phyloP scores from a whole-genome alignment of 441 rosid species.

The Eruca vesicaria region DNA sequence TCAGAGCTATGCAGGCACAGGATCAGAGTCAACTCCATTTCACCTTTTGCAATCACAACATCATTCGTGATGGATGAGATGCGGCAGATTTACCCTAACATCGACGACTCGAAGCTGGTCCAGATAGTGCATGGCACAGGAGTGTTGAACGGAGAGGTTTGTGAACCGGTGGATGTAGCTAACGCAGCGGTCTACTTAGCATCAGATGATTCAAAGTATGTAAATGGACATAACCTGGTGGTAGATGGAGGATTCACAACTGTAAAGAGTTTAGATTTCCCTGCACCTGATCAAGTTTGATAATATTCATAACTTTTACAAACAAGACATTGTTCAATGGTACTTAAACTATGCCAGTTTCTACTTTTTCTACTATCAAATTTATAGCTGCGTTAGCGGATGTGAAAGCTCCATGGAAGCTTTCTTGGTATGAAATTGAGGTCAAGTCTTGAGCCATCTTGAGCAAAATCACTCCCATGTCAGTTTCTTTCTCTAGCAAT shows the following conservation, averaged over 20 bases:
- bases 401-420: slow-evolving; percentile 93
- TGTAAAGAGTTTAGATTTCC: slow-evolving; percentile 52
- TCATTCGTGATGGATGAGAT: slow-evolving; percentile 54
- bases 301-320: slow-evolving; percentile 17
- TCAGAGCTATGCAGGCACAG: slow-evolving; percentile 67
- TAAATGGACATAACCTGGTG: slow-evolving; percentile 78
- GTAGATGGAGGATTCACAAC: slow-evolving; percentile 89
- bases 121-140: slow-evolving; percentile 48
- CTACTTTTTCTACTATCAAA: slow-evolving; percentile 50
- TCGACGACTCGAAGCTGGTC: slow-evolving; percentile 34
- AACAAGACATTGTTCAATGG: neutral
- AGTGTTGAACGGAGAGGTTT: slow-evolving; percentile 47
- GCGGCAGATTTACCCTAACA: slow-evolving; percentile 42
- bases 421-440: slow-evolving; percentile 75
- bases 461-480: slow-evolving; percentile 74
- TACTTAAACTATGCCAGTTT: neutral
- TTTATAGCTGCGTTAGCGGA: slow-evolving; percentile 77
- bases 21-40: slow-evolving; percentile 72
- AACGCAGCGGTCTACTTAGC: slow-evolving; percentile 85
- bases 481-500: slow-evolving; percentile 54
- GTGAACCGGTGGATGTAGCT: slow-evolving; percentile 71
- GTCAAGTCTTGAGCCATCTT: slow-evolving; percentile 70
- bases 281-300: slow-evolving; percentile 49
- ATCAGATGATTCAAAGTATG: slow-evolving; percentile 78
- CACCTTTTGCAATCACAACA: slow-evolving; percentile 73